Base-by-base conservation (phyloP, 2,329 filamentous ascomycete species). In the Microthyrium microscopicum region DNA sequence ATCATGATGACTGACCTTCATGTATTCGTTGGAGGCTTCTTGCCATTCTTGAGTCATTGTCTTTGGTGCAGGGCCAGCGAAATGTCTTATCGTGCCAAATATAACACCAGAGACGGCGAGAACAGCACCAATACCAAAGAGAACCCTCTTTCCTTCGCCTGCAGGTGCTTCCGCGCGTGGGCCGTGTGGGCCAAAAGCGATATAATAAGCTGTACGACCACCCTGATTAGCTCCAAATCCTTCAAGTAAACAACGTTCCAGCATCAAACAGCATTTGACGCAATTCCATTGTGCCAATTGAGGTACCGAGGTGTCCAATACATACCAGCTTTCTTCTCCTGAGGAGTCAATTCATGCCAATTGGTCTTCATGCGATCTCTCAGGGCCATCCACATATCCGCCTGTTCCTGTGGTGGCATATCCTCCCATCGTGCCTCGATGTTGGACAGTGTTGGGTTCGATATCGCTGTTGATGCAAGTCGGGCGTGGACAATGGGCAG, bases 391-490 rank as follows among this genome's bases (percentile, higher is more conserved):
- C 89, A 98, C 50, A 98, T 68, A 56, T 98, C 89, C 46, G 89
- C 89, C 74, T 98, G 89, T 73, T 98, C 89, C 70, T 93, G 84
- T 44, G 89, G 83, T 39, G 87, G 85, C 81, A 95, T 85, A 43
- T 68, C 73, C 68, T 98, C 89, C 89, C 89, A 98, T 68, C 89
- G 73, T 77, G 93, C 94, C 76, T 98, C 89, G 55, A 98, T 95
- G 64, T 92, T 84, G 61, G 83, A 81, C 53, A 98, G 73, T 39
- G 83, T 94, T 48, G 91, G 89, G 68, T 94, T 95, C 54, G 85
- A 91, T 63, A 98, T 91, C 56, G 87, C 85, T 60, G 93, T 84
- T 48, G 80, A 33, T 21, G 22, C 29, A 20, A 20, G 34, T 15
- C 17, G 21, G 13, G 30, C 26, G 20, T 26, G 33, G n/a, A 19